Evolutionary conservation across 139 green algal species (phyloP), one percentile per base, ranked within the genome.

Genomic region (Micractinium conductrix): DNA sequence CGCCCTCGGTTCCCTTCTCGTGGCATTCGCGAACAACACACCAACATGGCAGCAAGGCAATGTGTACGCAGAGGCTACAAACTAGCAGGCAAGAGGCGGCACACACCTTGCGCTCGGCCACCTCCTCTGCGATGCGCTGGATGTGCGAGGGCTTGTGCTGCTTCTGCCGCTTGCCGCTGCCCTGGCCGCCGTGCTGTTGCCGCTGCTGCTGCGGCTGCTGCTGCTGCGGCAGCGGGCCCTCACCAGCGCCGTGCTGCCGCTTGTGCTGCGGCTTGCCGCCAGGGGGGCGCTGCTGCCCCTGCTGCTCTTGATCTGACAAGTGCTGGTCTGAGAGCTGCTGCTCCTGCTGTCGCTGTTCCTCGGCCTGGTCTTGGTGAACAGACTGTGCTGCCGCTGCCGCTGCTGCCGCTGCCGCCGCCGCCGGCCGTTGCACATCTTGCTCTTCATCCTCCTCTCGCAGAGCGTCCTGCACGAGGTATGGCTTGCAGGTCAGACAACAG

Each of bases 71-170:
- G 53, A 62, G 53, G 53, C 53, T 22, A 58, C 48, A 10, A 22
- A 10, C 48, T 14, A 14, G 12, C 48, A 14, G 48, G 48, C 48
- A 22, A n/a, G n/a, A n/a, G n/a, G n/a, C 68, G 33, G 68, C 68
- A 45, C 50, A 10, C 58, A 84, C 86, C 81, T 89, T 89, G 1
- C 75, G 35, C 5, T 74, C 68, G 21, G 87, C 75, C 35, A 87
- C 86, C 45, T 87, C 70, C n/a, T 67, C 84, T 50, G 82, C 76
- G 19, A 88, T 63, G 28, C 78, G 81, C 82, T 83, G 82, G 78
- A 92, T 35, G 22, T 86, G 86, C 4, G 83, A 87, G 30, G 81
- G 86, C 78, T 85, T 88, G 12, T 67, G 78, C 44, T 70, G 67
- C 42, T 85, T 88, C 6, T 67, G 78, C 44, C 63, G 67, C 42